phyloP scores from a whole-genome alignment of 352 stramenopile genomes.

The Phytophthora pinifolia region DNA sequence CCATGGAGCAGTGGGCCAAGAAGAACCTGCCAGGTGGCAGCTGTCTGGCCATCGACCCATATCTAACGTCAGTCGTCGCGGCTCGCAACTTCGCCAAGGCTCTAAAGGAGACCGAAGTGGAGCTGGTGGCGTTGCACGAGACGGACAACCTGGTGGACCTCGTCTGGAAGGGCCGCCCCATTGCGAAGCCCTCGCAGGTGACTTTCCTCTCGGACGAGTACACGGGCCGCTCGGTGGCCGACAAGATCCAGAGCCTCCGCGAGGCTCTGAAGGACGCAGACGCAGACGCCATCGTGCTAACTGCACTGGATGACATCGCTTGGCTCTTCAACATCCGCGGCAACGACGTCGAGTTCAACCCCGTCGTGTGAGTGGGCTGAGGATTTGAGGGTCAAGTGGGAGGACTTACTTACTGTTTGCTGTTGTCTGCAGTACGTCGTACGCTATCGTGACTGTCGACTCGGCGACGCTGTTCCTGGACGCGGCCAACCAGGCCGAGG shows the following conservation, averaged over 20 bases:
- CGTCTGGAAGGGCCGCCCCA: constrained; percentile 90
- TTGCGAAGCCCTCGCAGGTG: constrained; percentile 76
- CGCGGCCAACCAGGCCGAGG: constrained; percentile 61
- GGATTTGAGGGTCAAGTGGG: neutral
- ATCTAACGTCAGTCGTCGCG: constrained; percentile 89
- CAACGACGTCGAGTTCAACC: constrained; percentile 97
- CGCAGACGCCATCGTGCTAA: constrained; percentile 93
- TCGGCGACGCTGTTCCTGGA: constrained; percentile 93
- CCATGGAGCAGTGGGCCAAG: constrained; percentile 83
- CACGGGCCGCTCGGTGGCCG: constrained; percentile 87
- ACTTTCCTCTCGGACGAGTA: constrained; percentile 93
- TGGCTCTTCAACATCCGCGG: constrained; percentile 99
- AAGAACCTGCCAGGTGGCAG: constrained; percentile 61
- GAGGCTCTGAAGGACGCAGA: constrained; percentile 87
- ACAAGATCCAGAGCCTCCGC: constrained; percentile 91
- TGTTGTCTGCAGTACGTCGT: constrained; percentile 70
- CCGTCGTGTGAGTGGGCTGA: constrained; percentile 91
- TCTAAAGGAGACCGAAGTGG: constrained; percentile 66
- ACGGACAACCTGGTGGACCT: constrained; percentile 95
- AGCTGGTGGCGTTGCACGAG: constrained; percentile 75
- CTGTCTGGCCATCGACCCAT: constrained; percentile 95
- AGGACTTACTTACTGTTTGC: constrained; percentile 1
- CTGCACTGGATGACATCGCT: constrained; percentile 95
- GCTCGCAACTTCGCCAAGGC: constrained; percentile 70
- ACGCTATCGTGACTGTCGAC: constrained; percentile 92